phyloP scores from a whole-genome alignment of 768 basidiomycete genomes.

The Psilocybe cubensis region DNA sequence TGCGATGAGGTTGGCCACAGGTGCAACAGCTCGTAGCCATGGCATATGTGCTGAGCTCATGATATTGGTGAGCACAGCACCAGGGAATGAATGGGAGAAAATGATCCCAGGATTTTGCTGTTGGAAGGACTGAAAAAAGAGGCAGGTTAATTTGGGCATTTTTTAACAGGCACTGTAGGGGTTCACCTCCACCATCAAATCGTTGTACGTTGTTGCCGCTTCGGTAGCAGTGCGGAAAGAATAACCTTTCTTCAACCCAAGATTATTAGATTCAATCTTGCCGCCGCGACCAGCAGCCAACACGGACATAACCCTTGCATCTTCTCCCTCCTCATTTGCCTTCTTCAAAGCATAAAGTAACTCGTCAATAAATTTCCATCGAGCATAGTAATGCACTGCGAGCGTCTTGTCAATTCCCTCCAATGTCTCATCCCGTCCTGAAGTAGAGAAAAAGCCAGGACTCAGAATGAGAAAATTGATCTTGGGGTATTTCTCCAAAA shows the following conservation, averaged over 20 bases:
- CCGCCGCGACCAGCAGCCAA: constrained; percentile 37
- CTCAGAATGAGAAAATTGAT: constrained; percentile 57
- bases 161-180: background rate
- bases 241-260: constrained; percentile 52
- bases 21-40: constrained; percentile 21
- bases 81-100: constrained; percentile 41
- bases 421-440: constrained; percentile 26
- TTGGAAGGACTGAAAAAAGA: constrained; percentile 31
- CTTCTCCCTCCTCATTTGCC: constrained; percentile 49
- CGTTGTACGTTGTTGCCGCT: constrained; percentile 48
- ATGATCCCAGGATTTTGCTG: constrained; percentile 31
- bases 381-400: constrained; percentile 32
- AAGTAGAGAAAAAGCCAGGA: constrained; percentile 42
- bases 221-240: constrained; percentile 33
- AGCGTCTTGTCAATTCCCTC: constrained; percentile 29
- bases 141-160: background rate
- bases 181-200: constrained; percentile 57
- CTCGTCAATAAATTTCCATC: constrained; percentile 52
- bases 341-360: constrained; percentile 45
- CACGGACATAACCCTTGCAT: constrained; percentile 53
- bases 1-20: constrained; percentile 23
- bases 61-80: constrained; percentile 38
- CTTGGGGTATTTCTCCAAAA: constrained; percentile 38
- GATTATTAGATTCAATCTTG: constrained; percentile 45
- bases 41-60: constrained; percentile 27